phyloP scores from a whole-genome alignment of 345 rosid genomes.

The Moricandia arvensis region DNA sequence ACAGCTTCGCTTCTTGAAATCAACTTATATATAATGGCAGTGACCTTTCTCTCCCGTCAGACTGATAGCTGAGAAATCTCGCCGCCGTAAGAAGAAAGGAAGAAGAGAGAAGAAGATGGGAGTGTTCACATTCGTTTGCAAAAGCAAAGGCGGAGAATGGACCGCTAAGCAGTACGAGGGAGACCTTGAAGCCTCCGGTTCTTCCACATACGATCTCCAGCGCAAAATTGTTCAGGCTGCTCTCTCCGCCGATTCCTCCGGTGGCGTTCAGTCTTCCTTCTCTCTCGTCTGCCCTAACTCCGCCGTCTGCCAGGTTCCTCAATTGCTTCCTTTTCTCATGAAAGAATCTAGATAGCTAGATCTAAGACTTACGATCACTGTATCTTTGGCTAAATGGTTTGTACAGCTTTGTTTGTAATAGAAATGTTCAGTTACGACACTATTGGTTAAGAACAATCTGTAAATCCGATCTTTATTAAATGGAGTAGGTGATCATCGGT shows the following conservation, averaged over 20 bases:
- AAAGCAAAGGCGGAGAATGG: slow-evolving; percentile 60
- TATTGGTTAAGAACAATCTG: background rate
- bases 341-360: background rate
- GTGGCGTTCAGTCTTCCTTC: slow-evolving; percentile 83
- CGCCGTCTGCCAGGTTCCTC: slow-evolving; percentile 70
- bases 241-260: slow-evolving; percentile 58
- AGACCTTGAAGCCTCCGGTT: slow-evolving; percentile 69
- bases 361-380: background rate
- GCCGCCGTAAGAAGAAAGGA: slow-evolving; percentile 32
- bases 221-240: slow-evolving; percentile 79
- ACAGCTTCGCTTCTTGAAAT: too few relatives aligned
- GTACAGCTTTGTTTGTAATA: too few relatives aligned
- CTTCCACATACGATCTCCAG: slow-evolving; percentile 60
- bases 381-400: background rate
- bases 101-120: slow-evolving; percentile 66
- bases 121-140: slow-evolving; percentile 75
- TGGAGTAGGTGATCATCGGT: slow-evolving; percentile 49
- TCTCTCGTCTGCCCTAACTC: slow-evolving; percentile 66
- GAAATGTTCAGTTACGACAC: too few relatives aligned
- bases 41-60: too few relatives aligned
- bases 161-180: slow-evolving; percentile 70
- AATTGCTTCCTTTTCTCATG: background rate
- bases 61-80: background rate
- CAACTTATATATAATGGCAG: too few relatives aligned
- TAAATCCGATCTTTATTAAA: background rate